Conservation (phyloP, 257 asterid genomes). For the Ligustrum vulgare region DNA sequence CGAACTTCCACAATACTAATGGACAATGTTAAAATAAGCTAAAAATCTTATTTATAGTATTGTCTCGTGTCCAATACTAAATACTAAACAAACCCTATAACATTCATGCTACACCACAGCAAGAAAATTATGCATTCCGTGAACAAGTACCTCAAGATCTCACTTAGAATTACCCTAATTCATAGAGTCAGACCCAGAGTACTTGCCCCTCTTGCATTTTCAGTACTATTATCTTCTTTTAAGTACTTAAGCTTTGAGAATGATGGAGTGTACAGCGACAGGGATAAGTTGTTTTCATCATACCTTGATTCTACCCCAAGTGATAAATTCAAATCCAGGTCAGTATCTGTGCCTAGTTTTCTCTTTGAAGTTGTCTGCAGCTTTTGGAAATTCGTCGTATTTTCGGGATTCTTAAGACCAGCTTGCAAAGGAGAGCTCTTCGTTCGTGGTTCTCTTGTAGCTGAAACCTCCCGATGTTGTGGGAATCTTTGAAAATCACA, state of each 20-base stretch:
- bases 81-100: not conserved
- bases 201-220: constrained; percentile 36
- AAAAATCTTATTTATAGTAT: not conserved
- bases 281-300: constrained; percentile 26
- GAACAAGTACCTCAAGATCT: constrained; percentile 54
- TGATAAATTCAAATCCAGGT: constrained; percentile 31
- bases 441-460: not conserved
- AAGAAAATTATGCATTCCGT: not conserved
- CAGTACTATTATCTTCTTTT: constrained; percentile 14
- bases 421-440: not conserved
- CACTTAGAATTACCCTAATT: constrained; percentile 45
- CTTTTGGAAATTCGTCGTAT: constrained; percentile 6
- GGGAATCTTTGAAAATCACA: not conserved
- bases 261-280: constrained; percentile 33
- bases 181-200: constrained; percentile 59
- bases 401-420: not conserved
- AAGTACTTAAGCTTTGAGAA: constrained; percentile 20
- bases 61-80: not conserved
- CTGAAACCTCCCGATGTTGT: not conserved
- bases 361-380: constrained; percentile 27
- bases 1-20: not conserved
- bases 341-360: constrained; percentile 12
- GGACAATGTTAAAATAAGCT: not conserved
- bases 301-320: constrained; percentile 19
- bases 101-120: not conserved